phyloP scores from a whole-genome alignment of 2,329 filamentous ascomycete species.

The Colletotrichum sp. region DNA sequence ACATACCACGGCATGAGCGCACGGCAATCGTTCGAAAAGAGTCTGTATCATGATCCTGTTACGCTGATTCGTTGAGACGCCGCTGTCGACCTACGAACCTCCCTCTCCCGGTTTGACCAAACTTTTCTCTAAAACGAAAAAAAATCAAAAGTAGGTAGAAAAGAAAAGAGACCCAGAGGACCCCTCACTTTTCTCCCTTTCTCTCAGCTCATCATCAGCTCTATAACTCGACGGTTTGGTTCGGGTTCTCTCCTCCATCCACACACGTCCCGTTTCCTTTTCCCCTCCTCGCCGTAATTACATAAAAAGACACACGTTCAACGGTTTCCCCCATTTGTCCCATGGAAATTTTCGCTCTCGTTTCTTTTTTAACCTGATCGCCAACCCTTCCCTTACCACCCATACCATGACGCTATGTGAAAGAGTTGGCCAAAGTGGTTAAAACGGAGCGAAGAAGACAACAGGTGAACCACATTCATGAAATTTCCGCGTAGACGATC shows the following conservation, averaged over 20 bases:
- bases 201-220: not conserved
- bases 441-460: not conserved
- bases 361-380: not conserved
- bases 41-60: slow-evolving; percentile 33
- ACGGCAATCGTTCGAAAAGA: slow-evolving; percentile 2
- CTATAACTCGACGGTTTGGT: not conserved
- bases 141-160: not conserved
- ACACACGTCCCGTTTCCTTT: not conserved
- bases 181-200: not conserved
- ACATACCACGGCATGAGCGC: not conserved
- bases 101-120: not conserved
- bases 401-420: not conserved
- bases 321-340: not conserved
- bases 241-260: not conserved
- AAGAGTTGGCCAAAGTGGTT: not conserved
- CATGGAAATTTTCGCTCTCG: not conserved
- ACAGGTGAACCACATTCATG: not conserved
- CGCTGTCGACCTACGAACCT: not conserved
- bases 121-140: not conserved
- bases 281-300: slow-evolving; percentile 15
- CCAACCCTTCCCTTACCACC: not conserved
- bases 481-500: not conserved
- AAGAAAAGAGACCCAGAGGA: not conserved
- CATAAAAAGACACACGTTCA: slow-evolving; percentile 4
- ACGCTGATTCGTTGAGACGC: not conserved